Evolutionary conservation across 352 stramenopile species (phyloP).

Genomic region (Pythium oligandrum): DNA sequence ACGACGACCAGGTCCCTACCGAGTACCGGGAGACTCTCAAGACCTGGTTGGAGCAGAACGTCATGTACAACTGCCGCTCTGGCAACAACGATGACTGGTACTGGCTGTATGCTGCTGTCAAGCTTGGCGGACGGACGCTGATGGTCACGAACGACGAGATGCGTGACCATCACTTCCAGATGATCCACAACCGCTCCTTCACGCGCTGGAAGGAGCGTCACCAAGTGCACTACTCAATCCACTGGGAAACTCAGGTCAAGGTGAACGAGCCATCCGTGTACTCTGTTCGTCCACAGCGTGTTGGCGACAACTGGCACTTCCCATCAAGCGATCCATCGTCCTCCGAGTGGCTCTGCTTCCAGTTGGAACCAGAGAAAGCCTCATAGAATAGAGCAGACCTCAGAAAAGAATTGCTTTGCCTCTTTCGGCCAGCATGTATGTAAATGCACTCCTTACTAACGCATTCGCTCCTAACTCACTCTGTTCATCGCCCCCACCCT

Average conservation of each 20-base stretch:
- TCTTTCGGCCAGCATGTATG: too few species aligned
- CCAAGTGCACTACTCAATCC: conserved; percentile 90
- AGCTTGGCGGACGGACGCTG: conserved; percentile 70
- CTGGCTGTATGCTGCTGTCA: conserved; percentile 96
- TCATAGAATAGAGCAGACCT: too few species aligned
- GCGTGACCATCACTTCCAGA: conserved; percentile 99
- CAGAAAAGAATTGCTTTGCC: too few species aligned
- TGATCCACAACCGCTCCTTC: conserved; percentile 95
- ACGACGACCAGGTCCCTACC: conserved; percentile 77
- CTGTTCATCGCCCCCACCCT: too few species aligned
- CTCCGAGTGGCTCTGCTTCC: too few species aligned
- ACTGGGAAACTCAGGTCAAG: conserved; percentile 28
- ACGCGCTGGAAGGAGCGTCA: conserved; percentile 96
- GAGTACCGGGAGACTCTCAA: conserved; percentile 69
- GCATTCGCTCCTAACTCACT: too few species aligned
- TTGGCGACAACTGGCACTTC: conserved; percentile 70
- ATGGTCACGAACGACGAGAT: conserved; percentile 99
- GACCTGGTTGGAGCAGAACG: conserved; percentile 56
- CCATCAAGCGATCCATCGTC: conserved; percentile 12
- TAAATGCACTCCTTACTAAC: too few species aligned
- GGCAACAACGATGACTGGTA: conserved; percentile 99
- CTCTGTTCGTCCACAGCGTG: conserved; percentile 51
- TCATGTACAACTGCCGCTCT: conserved; percentile 91
- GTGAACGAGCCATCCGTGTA: conserved; percentile 55
- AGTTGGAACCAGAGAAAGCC: too few species aligned